A percentile compares a stretch with the other conserved stretches of the same genome.
These are phyloP conservation scores for Teunomyces funiuensis DNA, from an alignment of 805 yeast species.

Conservation along the genomic window DNA sequence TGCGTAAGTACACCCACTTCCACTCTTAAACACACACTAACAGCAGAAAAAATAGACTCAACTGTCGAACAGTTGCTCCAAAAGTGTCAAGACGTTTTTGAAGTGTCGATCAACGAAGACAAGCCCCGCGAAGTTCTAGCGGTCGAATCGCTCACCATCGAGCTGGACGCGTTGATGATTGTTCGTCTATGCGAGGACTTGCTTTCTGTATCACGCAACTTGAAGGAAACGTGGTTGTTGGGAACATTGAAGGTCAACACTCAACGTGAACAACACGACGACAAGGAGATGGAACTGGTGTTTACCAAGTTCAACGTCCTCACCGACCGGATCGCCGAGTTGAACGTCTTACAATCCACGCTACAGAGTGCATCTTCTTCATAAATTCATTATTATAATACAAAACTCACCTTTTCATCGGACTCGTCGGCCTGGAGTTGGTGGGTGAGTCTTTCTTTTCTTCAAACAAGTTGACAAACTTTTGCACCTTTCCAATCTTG, in stretches of 20 bases:
- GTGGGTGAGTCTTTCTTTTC: conserved; percentile 21
- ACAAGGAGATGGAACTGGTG: conserved; percentile 23
- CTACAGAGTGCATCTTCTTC: conserved; percentile 1
- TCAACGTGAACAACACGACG: conserved; percentile 14
- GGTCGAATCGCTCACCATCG: conserved; percentile 57
- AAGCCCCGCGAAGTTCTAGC: conserved; percentile 44
- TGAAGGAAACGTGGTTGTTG: conserved; percentile 58
- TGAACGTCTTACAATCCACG: conserved; percentile 5
- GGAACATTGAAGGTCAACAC: conserved; percentile 46
- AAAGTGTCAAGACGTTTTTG: conserved; percentile 54
- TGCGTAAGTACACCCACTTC: conserved; percentile 29
- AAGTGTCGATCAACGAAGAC: conserved; percentile 42
- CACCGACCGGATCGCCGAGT: conserved; percentile 29
- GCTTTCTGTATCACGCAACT: conserved; percentile 45
- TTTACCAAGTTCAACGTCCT: conserved; percentile 34
- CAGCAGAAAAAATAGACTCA: conserved; percentile 48
- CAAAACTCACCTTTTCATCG: conserved; percentile 4
- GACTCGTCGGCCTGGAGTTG: conserved; percentile 5
- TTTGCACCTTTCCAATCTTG: conserved; percentile 47
- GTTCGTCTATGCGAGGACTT: conserved; percentile 55
- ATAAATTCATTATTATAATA: conserved; percentile 4
- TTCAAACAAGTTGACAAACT: conserved; percentile 44
- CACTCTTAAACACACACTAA: conserved; percentile 25
- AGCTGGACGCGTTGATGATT: conserved; percentile 51
- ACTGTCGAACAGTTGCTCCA: conserved; percentile 51